Evolutionary conservation across 208 protist genomes (phyloP).

Genomic region (Leishmania turanica): DNA sequence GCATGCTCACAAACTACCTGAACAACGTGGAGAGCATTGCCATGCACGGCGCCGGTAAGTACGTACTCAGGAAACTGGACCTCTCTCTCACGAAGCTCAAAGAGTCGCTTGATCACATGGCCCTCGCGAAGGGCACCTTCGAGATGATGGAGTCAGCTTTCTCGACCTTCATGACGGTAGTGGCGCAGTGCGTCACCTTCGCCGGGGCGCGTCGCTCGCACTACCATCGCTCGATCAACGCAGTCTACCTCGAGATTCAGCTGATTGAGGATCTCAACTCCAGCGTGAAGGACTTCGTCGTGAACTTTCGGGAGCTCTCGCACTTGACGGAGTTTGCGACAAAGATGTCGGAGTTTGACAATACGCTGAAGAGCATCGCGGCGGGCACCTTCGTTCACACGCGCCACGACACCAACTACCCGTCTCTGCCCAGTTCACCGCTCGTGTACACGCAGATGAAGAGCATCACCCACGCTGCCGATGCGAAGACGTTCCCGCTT

Average conservation of each 20-base stretch:
- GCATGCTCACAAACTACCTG: constrained; percentile 72
- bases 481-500: constrained; percentile 34
- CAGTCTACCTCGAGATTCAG: constrained; percentile 79
- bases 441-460: constrained; percentile 49
- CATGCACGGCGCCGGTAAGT: constrained; percentile 68
- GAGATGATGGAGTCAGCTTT: constrained; percentile 75
- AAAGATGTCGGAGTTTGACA: constrained; percentile 83
- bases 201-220: constrained; percentile 28
- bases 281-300: constrained; percentile 83
- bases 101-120: constrained; percentile 73
- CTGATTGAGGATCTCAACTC: constrained; percentile 82
- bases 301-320: constrained; percentile 88
- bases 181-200: constrained; percentile 72
- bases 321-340: constrained; percentile 81
- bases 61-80: constrained; percentile 66
- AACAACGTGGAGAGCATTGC: constrained; percentile 86
- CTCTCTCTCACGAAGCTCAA: constrained; percentile 60
- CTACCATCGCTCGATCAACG: constrained; percentile 53
- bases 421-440: constrained; percentile 12
- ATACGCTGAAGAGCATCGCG: constrained; percentile 72
- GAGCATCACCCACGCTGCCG: constrained; percentile 8
- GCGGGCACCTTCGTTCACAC: constrained; percentile 46
- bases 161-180: constrained; percentile 56
- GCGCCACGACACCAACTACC: constrained; percentile 10
- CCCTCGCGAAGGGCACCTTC: constrained; percentile 77